These are phyloP conservation scores for Aspergillus niger DNA, from an alignment of 2,329 filamentous ascomycete genomes.

Conservation along the genomic window DNA sequence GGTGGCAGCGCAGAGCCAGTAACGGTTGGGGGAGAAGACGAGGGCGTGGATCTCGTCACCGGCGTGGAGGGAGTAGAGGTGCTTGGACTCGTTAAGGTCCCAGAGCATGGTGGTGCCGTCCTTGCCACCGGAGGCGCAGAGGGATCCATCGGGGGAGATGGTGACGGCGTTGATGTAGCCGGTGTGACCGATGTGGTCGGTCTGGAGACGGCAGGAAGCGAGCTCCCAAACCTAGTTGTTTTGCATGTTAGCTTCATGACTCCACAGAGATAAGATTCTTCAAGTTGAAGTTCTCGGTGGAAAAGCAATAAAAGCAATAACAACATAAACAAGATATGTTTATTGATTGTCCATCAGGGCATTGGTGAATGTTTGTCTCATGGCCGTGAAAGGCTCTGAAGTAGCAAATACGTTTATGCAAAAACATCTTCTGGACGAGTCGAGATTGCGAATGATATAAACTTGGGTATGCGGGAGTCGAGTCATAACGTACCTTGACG, in stretches of 20 bases:
- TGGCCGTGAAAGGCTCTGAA: constrained; percentile 93
- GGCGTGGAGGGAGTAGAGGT: constrained; percentile 99
- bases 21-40: constrained; percentile 99
- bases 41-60: constrained; percentile 99
- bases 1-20: constrained; percentile 99
- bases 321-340: constrained; percentile 14
- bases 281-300: not conserved
- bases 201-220: constrained; percentile 98
- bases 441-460: constrained; percentile 1
- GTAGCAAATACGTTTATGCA: constrained; percentile 99
- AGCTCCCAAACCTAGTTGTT: constrained; percentile 90
- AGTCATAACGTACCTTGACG: constrained; percentile 80
- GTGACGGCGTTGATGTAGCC: constrained; percentile 99
- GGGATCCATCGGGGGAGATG: constrained; percentile 98
- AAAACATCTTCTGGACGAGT: constrained; percentile 78
- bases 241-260: constrained; percentile 24
- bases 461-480: not conserved
- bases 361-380: constrained; percentile 96
- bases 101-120: constrained; percentile 99
- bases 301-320: constrained; percentile 6
- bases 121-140: constrained; percentile 98
- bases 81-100: constrained; percentile 99
- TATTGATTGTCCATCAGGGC: constrained; percentile 42
- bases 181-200: constrained; percentile 99
- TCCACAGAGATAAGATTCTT: not conserved